phyloP scores from a whole-genome alignment of 2,329 filamentous ascomycete genomes.

The Diaporthe aspalathi region DNA sequence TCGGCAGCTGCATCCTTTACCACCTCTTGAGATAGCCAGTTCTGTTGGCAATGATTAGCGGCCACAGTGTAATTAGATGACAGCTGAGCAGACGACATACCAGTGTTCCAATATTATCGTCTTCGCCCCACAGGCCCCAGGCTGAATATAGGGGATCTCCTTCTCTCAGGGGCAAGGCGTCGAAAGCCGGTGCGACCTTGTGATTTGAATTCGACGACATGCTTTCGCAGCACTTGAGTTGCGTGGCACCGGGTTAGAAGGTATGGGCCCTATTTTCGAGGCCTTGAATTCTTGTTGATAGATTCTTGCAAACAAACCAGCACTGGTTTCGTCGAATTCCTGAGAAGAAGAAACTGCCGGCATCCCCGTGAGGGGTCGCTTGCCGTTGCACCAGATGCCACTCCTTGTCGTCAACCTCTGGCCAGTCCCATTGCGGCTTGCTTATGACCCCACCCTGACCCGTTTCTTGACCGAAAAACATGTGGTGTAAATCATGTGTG shows the following conservation, averaged over 20 bases:
- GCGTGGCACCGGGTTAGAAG: neutral
- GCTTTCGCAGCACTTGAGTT: neutral
- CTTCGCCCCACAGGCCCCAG: slow-evolving; percentile 29
- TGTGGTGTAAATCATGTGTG: no score
- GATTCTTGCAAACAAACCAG: neutral
- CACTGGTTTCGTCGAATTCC: neutral
- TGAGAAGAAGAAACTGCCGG: neutral
- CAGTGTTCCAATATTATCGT: slow-evolving; percentile 39
- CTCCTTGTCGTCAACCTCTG: neutral
- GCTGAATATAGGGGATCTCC: slow-evolving; percentile 24
- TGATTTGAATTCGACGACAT: neutral
- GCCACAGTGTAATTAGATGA: no score
- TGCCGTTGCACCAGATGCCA: neutral
- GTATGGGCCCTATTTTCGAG: neutral
- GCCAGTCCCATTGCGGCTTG: neutral
- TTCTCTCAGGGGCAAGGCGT: neutral
- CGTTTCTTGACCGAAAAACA: neutral
- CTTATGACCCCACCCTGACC: neutral
- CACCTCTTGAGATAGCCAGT: slow-evolving; percentile 42
- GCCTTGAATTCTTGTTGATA: neutral
- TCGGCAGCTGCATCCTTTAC: slow-evolving; percentile 35
- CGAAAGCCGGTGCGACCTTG: neutral
- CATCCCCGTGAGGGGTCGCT: neutral
- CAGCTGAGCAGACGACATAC: neutral
- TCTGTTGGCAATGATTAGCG: slow-evolving; percentile 7